These are phyloP conservation scores for Kurtzmaniella quercitrusa DNA, from an alignment of 1,139 yeast species.

Conservation along the genomic window DNA sequence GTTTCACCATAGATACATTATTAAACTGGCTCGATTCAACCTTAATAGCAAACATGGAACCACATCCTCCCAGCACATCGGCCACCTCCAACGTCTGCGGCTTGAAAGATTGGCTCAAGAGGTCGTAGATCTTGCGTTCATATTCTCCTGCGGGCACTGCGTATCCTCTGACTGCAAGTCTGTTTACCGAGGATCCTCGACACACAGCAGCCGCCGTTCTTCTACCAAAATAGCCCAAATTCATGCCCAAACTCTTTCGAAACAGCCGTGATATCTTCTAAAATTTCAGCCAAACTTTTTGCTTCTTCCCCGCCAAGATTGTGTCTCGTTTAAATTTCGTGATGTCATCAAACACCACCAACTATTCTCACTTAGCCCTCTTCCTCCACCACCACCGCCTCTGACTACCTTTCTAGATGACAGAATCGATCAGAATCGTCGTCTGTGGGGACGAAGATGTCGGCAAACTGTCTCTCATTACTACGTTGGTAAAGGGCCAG, in stretches of 20 bases:
- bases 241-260: background rate
- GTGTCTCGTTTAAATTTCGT: too few relatives aligned
- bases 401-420: too few relatives aligned
- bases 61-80: constrained; percentile 94
- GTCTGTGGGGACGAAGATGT: constrained; percentile 97
- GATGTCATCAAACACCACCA: too few relatives aligned
- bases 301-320: too few relatives aligned
- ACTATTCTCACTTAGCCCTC: too few relatives aligned
- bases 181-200: background rate
- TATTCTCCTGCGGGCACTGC: constrained; percentile 48
- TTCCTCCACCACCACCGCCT: too few relatives aligned
- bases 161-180: background rate
- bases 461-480: constrained; percentile 74
- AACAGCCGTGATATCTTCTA: too few relatives aligned
- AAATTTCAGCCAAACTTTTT: too few relatives aligned
- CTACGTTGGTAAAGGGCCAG: constrained; percentile 75
- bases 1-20: constrained; percentile 81
- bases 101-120: constrained; percentile 47
- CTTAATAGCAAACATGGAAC: constrained; percentile 91
- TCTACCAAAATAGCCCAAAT: background rate
- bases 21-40: constrained; percentile 72
- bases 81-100: constrained; percentile 63
- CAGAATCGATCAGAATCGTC: constrained; percentile 63
- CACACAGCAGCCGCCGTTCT: background rate
- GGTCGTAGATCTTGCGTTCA: constrained; percentile 60